Base-by-base conservation (phyloP, 768 basidiomycete genomes). In the Tricholoma terreum region DNA sequence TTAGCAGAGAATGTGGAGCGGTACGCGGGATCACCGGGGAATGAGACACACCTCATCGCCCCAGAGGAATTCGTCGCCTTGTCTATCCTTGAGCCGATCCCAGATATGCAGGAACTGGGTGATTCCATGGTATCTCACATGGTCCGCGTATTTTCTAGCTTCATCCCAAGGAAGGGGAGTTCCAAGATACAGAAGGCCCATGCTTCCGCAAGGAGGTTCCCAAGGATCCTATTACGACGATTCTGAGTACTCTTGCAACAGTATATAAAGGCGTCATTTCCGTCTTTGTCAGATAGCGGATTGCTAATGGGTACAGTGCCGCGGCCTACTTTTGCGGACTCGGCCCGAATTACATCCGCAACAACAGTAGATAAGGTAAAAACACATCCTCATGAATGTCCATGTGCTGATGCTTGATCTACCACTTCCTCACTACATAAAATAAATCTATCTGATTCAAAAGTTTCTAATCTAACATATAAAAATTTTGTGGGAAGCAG, bases 61-160 rank as follows among this genome's bases (percentile, higher is more conserved):
- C 97, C 97, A 99, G 10, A 97, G 81, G 30, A 99, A 77, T 61
- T 93, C 90, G 66, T 98, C 94, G 1, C 94, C 95, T 19, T 84
- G 82, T 61, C 92, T 81, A 68, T 92, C 89, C 80, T 97, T 98
- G 68, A 95, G 80, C 49, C 86, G 84, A 67, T 94, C 86, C 94
- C 94, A 99, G 50, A 85, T 92, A 65, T 95, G 83, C 54, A 99
- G 73, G 71, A 99, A 96, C 73, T 99, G 97, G 6, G 90, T 87
- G 67, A 98, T 93, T 46, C 97, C 97, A 71, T 98, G 95, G 52
- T 78, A 75, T 61, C 94, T 81, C 62, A 98, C 92, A 74, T 98
- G 93, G 67, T 94, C 86, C 14, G 92, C 90, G 64, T 92, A 82
- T 56, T 86, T 81, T 71, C 89, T 92, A 50, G 92, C 88, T 64